A percentile compares a stretch with the other conserved stretches of the same genome.
phyloP scores from a whole-genome alignment of 106 monocot species.

The Acorus calamus region DNA sequence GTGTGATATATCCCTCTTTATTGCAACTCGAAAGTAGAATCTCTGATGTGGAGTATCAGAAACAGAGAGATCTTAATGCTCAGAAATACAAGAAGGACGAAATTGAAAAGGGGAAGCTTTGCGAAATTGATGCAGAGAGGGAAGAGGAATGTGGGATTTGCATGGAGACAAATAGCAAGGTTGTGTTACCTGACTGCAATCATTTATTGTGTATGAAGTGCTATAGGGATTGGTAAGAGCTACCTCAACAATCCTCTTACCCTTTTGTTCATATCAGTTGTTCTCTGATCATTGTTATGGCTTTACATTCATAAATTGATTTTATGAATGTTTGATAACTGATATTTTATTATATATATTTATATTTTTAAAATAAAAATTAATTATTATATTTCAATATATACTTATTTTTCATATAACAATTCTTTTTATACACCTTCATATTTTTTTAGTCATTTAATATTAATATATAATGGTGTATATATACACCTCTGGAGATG shows the following conservation, averaged over 20 bases:
- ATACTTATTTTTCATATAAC: no score
- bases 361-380: no score
- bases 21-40: constrained; percentile 14
- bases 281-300: background rate
- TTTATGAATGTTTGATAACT: no score
- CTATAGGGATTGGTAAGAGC: constrained; percentile 4
- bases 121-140: constrained; percentile 5
- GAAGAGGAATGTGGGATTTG: constrained; percentile 9
- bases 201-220: constrained; percentile 6
- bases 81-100: constrained; percentile 5
- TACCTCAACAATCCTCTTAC: no score
- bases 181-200: constrained; percentile 2
- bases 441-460: no score
- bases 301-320: background rate
- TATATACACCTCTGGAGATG: no score
- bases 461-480: no score
- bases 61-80: constrained; percentile 1
- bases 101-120: background rate
- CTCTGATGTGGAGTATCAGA: constrained; percentile 5
- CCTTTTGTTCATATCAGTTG: background rate
- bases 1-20: constrained; percentile 16
- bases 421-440: no score
- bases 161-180: constrained; percentile 3
- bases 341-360: no score
- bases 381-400: no score